phyloP scores from a whole-genome alignment of 768 basidiomycete genomes.

The Boletellus sp. region DNA sequence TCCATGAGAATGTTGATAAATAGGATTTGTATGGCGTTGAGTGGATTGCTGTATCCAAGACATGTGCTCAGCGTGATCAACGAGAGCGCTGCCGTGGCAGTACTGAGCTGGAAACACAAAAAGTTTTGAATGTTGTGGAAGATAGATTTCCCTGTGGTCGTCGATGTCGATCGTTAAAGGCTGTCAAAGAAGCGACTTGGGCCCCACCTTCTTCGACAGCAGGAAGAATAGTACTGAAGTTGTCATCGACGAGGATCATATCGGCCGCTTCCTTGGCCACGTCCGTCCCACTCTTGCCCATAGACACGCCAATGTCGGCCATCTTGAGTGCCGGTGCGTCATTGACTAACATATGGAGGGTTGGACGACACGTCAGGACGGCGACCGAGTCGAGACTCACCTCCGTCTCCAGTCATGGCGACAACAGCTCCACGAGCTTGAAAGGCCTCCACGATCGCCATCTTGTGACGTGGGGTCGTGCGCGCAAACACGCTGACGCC shows the following conservation, averaged over 20 bases:
- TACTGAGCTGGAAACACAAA: constrained; percentile 93
- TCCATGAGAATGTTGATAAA: constrained; percentile 99
- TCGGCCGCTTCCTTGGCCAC: constrained; percentile 98
- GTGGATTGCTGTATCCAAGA: constrained; percentile 83
- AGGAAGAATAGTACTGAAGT: constrained; percentile 91
- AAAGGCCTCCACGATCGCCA: constrained; percentile 94
- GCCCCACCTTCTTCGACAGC: constrained; percentile 85
- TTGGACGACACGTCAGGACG: too few relatives aligned
- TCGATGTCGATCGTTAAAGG: background rate
- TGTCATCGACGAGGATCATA: constrained; percentile 95
- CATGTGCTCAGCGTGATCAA: constrained; percentile 93
- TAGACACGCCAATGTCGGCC: constrained; percentile 97
- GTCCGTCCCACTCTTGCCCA: constrained; percentile 98
- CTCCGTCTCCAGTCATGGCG: constrained; percentile 97
- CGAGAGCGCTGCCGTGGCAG: constrained; percentile 93
- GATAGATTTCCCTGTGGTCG: constrained; percentile 77
- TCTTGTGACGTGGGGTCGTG: constrained; percentile 95
- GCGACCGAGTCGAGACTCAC: constrained; percentile 57
- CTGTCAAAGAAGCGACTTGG: background rate
- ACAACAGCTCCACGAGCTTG: constrained; percentile 87
- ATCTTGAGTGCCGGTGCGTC: constrained; percentile 96
- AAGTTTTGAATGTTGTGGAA: constrained; percentile 99
- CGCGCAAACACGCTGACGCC: constrained; percentile 87
- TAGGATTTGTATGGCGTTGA: constrained; percentile 99
- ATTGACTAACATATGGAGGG: constrained; percentile 57